Base-by-base conservation (phyloP, 331 rosid species). In the Ulmus americana region DNA sequence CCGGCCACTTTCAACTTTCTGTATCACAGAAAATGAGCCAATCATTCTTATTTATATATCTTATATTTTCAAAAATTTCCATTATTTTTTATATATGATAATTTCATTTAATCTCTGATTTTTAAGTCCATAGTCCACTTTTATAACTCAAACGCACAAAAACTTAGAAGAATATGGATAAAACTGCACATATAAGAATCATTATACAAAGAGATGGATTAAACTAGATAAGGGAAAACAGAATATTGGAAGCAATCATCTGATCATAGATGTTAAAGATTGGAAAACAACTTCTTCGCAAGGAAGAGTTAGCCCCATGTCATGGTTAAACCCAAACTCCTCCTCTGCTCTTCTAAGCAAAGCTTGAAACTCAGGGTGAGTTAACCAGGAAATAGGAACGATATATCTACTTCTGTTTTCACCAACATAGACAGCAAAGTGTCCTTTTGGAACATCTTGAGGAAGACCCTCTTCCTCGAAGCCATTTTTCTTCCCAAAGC, bases 371-470 rank as follows among this genome's bases (percentile, higher is more conserved):
- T 76, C 83, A 0, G 96, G 95, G 18, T 80, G 90, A 69, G 83
- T 74, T 61, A 91, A 58, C 90, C 91, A 91, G 7, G 95, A 76
- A 64, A 91, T 91, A 0, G 97, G 96, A 61, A 91, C 71, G 18
- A 91, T 83, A 63, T 84, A 78, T 59, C 97, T 76, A 71, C 87
- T 86, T 61, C 97, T 80, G 52, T 88, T 88, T 64, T 86, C 84
- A 5, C 97, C 97, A 45, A 91, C 97, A 47, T 91, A 91, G 7
- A 88, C 97, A 2, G 84, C 90, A 61, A 91, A 91, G 65, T 91
- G 97, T 10, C 97, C 97, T 70, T 71, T 88, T 1, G 97, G 97
- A 5, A 91, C 92, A 59, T 91, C 97, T 40, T 82, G 81, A 0
- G 97, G 97, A 44, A 82, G 84, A 10, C 75, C 63, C 2, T 70